Evolutionary conservation across 129 eudicot genomes (phyloP).

Genomic region (Artemisia argyi): DNA sequence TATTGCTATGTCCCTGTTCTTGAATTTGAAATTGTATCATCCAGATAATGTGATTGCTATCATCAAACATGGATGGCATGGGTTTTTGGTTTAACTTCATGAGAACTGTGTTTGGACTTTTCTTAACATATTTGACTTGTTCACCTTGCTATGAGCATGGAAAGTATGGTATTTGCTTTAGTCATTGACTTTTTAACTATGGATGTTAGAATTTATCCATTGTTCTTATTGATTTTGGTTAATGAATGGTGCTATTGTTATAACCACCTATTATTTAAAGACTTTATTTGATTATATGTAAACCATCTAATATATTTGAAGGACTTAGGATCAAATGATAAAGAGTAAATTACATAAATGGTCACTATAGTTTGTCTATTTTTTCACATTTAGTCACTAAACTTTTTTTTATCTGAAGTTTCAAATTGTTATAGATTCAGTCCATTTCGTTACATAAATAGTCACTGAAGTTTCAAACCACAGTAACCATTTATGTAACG

Average conservation of each 20-base stretch:
- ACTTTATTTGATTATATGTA: no score
- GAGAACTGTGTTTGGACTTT: slow-evolving; percentile 2
- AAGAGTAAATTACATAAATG: no score
- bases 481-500: no score
- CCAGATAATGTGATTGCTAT: slow-evolving; percentile 20
- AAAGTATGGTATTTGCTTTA: neutral
- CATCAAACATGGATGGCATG: slow-evolving; percentile 6
- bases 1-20: slow-evolving; percentile 5
- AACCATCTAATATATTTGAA: no score
- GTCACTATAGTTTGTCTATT: no score
- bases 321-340: no score
- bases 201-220: neutral
- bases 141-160: neutral
- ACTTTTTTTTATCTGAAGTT: no score
- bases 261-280: no score
- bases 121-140: slow-evolving; percentile 36
- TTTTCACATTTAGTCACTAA: no score
- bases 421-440: no score
- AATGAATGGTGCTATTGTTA: neutral
- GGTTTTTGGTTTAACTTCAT: slow-evolving; percentile 21
- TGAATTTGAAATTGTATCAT: slow-evolving; percentile 20
- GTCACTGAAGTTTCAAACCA: no score
- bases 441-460: no score
- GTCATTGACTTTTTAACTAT: neutral
- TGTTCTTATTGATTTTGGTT: neutral